phyloP scores from a whole-genome alignment of 345 rosid species.

The Arabis alpina region DNA sequence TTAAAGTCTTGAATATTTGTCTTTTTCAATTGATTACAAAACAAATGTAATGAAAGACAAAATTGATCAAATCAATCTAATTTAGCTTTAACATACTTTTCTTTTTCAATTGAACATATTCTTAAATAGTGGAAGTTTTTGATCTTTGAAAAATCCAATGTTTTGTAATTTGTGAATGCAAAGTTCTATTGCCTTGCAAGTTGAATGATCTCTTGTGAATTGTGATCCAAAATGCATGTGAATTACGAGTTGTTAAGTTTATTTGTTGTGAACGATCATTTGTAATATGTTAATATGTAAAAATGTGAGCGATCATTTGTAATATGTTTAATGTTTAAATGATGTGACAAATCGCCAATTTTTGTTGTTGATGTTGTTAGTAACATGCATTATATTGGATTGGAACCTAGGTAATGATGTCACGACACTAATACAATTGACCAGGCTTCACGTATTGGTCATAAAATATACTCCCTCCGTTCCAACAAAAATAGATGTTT shows the following conservation, averaged over 20 bases:
- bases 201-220: background rate
- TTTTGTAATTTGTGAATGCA: background rate
- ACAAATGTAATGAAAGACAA: slow-evolving; percentile 17
- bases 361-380: too few species aligned
- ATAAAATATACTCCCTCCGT: too few species aligned
- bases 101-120: background rate
- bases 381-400: too few species aligned
- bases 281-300: too few species aligned
- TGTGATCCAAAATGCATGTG: slow-evolving; percentile 4
- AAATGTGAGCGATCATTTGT: too few species aligned
- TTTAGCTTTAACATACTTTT: slow-evolving; percentile 10
- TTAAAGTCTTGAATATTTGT: background rate
- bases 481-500: too few species aligned
- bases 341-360: too few species aligned
- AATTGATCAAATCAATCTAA: slow-evolving; percentile 28
- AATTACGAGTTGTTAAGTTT: background rate
- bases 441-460: too few species aligned
- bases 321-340: too few species aligned
- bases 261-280: background rate
- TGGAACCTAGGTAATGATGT: too few species aligned
- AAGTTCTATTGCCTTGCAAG: background rate
- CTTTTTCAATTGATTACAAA: slow-evolving; percentile 1
- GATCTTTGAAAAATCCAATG: background rate
- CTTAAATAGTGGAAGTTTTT: background rate
- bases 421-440: too few species aligned